A percentile compares a stretch with the other conserved stretches of the same genome.
Evolutionary conservation across 179 eudicot genomes (phyloP).

Genomic region (Spergularia azorica): DNA sequence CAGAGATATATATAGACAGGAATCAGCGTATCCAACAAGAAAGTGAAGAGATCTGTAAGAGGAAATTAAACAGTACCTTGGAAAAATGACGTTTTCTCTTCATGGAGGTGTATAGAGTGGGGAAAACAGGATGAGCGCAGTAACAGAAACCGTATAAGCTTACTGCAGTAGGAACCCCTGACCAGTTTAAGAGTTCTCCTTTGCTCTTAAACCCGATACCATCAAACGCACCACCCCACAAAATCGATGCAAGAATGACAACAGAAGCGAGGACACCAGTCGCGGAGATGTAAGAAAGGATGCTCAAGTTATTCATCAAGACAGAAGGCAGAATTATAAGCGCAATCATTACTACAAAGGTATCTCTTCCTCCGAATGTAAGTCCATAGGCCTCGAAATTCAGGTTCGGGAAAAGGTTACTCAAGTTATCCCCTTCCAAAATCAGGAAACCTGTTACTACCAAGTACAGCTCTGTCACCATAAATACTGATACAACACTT

Average conservation of each 20-base stretch:
- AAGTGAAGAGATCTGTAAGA: neutral
- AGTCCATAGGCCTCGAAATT: conserved; percentile 41
- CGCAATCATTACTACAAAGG: conserved; percentile 57
- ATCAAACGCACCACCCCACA: conserved; percentile 58
- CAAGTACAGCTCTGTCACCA: conserved; percentile 72
- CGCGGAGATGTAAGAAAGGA: conserved; percentile 78
- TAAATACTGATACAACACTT: conserved; percentile 46
- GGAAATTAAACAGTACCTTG: conserved; percentile 40
- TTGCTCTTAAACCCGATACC: conserved; percentile 68
- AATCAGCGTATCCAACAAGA: no score
- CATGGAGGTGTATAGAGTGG: conserved; percentile 77
- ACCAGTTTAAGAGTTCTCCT: conserved; percentile 53
- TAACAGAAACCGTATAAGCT: conserved; percentile 85
- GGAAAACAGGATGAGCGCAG: conserved; percentile 86
- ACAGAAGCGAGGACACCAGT: conserved; percentile 78
- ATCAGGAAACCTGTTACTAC: conserved; percentile 80
- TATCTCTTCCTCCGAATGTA: conserved; percentile 50
- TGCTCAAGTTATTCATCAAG: conserved; percentile 58
- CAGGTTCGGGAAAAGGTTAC: conserved; percentile 49
- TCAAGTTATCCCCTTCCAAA: conserved; percentile 79
- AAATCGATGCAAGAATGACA: conserved; percentile 55
- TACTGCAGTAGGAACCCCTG: conserved; percentile 62
- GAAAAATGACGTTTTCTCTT: conserved; percentile 64
- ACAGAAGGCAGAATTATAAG: conserved; percentile 63
- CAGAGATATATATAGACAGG: no score